These are phyloP conservation scores for Citeromyces nyonsensis DNA, from an alignment of 805 yeast genomes.

Conservation along the genomic window DNA sequence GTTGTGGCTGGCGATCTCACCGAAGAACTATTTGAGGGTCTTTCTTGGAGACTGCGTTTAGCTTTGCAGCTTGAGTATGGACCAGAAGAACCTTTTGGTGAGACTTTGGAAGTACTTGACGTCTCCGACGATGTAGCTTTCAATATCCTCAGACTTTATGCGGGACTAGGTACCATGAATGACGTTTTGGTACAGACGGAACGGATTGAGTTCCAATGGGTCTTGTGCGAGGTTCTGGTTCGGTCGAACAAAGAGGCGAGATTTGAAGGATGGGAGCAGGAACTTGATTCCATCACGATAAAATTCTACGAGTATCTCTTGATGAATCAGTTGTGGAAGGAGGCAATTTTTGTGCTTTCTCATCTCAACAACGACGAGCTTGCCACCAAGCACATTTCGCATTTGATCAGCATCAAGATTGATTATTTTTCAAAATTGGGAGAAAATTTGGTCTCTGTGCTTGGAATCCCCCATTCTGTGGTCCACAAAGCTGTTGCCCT, in stretches of 20 bases:
- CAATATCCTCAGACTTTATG: conserved; percentile 2
- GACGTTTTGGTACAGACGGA: neutral
- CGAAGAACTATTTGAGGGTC: conserved; percentile 20
- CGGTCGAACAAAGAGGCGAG: conserved; percentile 6
- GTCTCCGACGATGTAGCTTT: neutral
- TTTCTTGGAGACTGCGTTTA: conserved; percentile 55
- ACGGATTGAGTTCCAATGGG: conserved; percentile 5
- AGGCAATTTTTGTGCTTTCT: conserved; percentile 47
- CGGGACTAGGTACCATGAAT: neutral
- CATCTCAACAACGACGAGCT: conserved; percentile 33
- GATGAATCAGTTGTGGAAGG: conserved; percentile 29
- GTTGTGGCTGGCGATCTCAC: conserved; percentile 40
- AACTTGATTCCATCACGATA: conserved; percentile 8
- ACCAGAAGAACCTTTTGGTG: conserved; percentile 19
- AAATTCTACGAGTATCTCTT: conserved; percentile 36
- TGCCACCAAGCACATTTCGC: conserved; percentile 24
- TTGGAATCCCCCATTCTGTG: conserved; percentile 25
- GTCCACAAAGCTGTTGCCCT: conserved; percentile 48
- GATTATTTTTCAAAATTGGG: conserved; percentile 12
- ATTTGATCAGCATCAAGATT: conserved; percentile 18
- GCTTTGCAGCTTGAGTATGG: conserved; percentile 53
- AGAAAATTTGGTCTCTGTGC: conserved; percentile 18
- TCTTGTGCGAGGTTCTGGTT: conserved; percentile 5
- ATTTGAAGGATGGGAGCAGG: conserved; percentile 2
- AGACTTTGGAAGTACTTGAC: conserved; percentile 11